Conservation (phyloP, 176 grass and related monocot species). For the Zoysia japonica region DNA sequence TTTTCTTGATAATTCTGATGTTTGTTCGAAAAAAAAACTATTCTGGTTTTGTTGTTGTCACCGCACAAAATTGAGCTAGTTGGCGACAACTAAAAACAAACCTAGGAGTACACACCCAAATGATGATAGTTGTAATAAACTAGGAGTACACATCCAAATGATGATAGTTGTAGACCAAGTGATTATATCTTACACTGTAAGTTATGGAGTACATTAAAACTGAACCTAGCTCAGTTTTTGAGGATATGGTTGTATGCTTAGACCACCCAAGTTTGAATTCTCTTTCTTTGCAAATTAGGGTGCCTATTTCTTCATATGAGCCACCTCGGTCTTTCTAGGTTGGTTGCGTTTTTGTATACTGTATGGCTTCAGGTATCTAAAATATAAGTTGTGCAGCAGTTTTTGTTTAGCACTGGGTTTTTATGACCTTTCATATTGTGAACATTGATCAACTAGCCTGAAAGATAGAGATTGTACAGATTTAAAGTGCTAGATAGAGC, state of each 20-base stretch:
- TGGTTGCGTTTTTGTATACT: neutral
- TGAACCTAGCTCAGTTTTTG: neutral
- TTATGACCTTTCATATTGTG: neutral
- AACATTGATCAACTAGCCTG: neutral
- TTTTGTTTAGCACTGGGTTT: constrained; percentile 7
- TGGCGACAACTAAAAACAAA: too few relatives aligned
- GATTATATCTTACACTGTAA: neutral
- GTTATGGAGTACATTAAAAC: neutral
- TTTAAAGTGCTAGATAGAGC: too few relatives aligned
- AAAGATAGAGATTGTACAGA: too few relatives aligned
- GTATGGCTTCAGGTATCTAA: neutral
- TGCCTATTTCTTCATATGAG: neutral
- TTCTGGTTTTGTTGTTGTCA: too few relatives aligned
- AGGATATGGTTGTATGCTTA: neutral
- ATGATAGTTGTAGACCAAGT: neutral
- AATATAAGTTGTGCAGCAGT: neutral
- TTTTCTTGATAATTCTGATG: neutral
- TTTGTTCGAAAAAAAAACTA: too few relatives aligned
- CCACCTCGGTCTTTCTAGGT: neutral
- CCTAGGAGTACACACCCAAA: too few relatives aligned
- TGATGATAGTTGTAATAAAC: too few relatives aligned
- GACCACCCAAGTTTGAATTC: neutral
- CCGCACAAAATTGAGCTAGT: too few relatives aligned
- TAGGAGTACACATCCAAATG: neutral
- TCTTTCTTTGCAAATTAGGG: neutral